A percentile compares a stretch with the other conserved stretches of the same genome.
phyloP scores from a whole-genome alignment of 768 basidiomycete species.

The Boletus sp. region DNA sequence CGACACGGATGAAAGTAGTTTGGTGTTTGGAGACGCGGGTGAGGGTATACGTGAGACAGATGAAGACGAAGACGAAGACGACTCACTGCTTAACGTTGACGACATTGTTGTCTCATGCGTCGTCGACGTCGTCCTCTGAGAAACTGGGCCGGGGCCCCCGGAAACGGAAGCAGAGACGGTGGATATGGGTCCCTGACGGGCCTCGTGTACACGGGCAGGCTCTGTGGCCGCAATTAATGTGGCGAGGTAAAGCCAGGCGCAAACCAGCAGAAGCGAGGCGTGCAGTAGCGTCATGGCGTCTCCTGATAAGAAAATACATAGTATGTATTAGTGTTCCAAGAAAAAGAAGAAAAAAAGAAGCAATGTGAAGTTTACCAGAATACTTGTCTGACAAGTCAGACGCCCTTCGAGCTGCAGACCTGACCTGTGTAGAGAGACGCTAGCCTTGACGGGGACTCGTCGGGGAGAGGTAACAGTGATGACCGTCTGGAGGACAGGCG shows the following conservation, averaged over 20 bases:
- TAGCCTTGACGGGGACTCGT: neutral
- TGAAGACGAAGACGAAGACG: slow-evolving; percentile 1
- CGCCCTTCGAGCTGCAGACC: neutral
- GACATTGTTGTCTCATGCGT: slow-evolving; percentile 9
- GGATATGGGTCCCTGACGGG: slow-evolving; percentile 20
- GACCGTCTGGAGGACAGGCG: neutral
- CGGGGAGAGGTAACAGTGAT: neutral
- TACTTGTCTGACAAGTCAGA: neutral
- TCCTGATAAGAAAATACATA: neutral
- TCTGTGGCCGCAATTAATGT: slow-evolving; percentile 15
- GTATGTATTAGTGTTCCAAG: neutral
- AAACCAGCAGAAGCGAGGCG: neutral
- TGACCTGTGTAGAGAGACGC: neutral
- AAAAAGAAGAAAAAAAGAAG: neutral
- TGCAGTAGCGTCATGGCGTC: slow-evolving; percentile 13
- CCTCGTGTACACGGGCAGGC: slow-evolving; percentile 17
- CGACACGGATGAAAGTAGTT: neutral
- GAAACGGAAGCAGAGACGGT: neutral
- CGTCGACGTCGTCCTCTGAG: slow-evolving; percentile 3
- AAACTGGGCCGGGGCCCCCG: slow-evolving; percentile 7
- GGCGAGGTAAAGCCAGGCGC: slow-evolving; percentile 7
- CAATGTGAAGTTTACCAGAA: neutral
- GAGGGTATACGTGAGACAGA: neutral
- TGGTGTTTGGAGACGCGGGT: neutral
- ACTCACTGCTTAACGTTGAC: slow-evolving; percentile 15